Evolutionary conservation across 164 flowering plant genomes (phyloP), one percentile per base, ranked within the genome.

Genomic region (Brasenia schreberi): DNA sequence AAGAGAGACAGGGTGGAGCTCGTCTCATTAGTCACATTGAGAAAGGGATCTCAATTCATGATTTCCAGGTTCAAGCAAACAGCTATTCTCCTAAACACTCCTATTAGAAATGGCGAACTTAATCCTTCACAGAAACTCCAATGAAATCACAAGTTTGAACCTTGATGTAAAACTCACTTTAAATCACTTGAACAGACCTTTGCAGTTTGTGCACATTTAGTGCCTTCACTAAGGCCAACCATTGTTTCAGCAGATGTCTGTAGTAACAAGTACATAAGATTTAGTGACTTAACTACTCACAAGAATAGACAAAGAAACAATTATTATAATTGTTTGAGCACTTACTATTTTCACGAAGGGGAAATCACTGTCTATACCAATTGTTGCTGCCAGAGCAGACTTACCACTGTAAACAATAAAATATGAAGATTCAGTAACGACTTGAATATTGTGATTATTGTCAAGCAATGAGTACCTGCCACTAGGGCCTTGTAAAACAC

Each of bases 321-420:
- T 42, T 42, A n/a, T 7, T 12, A 61, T 11, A 61, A 61, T n/a
- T 10, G 63, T 61, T 11, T 7, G 18, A 23, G 62, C 71, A 43
- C 96, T 87, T 86, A 94, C 97, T 42, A 94, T 94, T 83, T 94
- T 92, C 69, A 89, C 99, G 75, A 77, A 94, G 14, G 99, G 86
- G 66, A 87, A 94, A 71, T 82, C 97, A 81, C 99, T 94, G 75
- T 84, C 96, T 70, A 94, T 84, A 60, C 99, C 99, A 71, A 89
- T 80, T 65, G 99, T 88, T 49, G 99, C 92, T 61, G 96, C 96
- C 83, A 89, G 61, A 65, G 99, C 89, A 74, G 87, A 85, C 83
- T 94, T 94, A 62, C 99, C 99, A 85, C 99, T 94, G 89, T 70
- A 72, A 81, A 67, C 53, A 68, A 7, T 66, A 67, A 3, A 63